Evolutionary conservation across 2,329 filamentous ascomycete genomes (phyloP).

Genomic region (Aspergillus niger): DNA sequence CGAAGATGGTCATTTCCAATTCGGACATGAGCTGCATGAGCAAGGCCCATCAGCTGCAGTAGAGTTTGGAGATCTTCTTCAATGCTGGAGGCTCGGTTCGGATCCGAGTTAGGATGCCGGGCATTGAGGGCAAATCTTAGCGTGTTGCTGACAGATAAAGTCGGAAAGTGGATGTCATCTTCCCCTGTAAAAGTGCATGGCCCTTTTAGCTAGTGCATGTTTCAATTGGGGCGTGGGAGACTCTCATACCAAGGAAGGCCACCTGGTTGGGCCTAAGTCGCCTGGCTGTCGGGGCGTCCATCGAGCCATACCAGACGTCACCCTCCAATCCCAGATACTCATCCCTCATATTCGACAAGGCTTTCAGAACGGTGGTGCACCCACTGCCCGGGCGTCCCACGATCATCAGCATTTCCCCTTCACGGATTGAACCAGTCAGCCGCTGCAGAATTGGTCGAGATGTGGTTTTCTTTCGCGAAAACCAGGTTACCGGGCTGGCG

Average conservation of each 20-base stretch:
- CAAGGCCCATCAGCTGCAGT: conserved; percentile 6
- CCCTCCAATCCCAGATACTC: conserved; percentile 62
- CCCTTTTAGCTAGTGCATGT: too few relatives aligned
- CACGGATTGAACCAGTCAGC: not conserved
- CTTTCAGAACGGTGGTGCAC: conserved; percentile 68
- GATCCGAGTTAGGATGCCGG: not conserved
- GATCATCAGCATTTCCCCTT: conserved; percentile 72
- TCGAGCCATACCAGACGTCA: conserved; percentile 38
- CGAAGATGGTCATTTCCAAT: conserved; percentile 81
- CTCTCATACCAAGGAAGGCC: not conserved
- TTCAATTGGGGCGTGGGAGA: not conserved
- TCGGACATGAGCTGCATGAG: conserved; percentile 65
- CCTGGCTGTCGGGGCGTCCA: too few relatives aligned
- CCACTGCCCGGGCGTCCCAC: conserved; percentile 73
- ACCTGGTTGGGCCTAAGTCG: not conserved
- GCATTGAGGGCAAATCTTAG: conserved; percentile 65
- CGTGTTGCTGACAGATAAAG: conserved; percentile 80
- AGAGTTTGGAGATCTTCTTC: not conserved
- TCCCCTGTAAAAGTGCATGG: conserved; percentile 59
- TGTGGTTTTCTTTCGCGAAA: not conserved
- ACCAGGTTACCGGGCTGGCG: too few relatives aligned
- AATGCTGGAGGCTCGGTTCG: not conserved
- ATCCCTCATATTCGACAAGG: conserved; percentile 64
- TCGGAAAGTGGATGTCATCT: conserved; percentile 79
- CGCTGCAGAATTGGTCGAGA: conserved; percentile 1